Percentiles rank a stretch among this genome's conserved stretches.
Evolutionary conservation across 257 asterid genomes (phyloP).

Genomic region (Gentiana straminea): DNA sequence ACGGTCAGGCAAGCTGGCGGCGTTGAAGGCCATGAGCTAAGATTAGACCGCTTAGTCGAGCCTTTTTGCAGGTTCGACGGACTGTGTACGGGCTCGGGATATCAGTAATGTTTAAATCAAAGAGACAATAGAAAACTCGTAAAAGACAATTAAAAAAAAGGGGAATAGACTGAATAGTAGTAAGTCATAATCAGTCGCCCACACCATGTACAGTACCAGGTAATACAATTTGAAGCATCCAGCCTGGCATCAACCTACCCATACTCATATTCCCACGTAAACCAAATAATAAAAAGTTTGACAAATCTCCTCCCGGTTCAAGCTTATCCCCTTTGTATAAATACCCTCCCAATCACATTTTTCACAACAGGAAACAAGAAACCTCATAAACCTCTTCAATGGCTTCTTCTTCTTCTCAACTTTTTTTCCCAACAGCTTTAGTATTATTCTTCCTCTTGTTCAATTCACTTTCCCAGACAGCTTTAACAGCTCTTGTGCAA

Average conservation of each 20-base stretch:
- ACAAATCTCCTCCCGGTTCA: neutral
- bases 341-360: neutral
- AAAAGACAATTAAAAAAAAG: too few relatives aligned
- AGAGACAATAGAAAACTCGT: too few relatives aligned
- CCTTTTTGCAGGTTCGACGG: too few relatives aligned
- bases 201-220: neutral
- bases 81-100: too few relatives aligned
- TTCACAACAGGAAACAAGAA: neutral
- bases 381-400: neutral
- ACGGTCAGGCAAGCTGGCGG: too few relatives aligned
- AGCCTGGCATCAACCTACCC: constrained; percentile 1
- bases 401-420: constrained; percentile 1
- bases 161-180: too few relatives aligned
- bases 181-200: neutral
- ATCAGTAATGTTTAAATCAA: too few relatives aligned
- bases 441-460: too few relatives aligned
- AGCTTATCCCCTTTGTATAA: neutral
- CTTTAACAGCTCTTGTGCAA: constrained; percentile 12
- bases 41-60: too few relatives aligned
- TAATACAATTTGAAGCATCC: neutral
- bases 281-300: neutral
- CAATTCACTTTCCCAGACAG: neutral
- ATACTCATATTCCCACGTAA: constrained; percentile 4
- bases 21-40: too few relatives aligned
- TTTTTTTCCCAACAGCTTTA: too few relatives aligned